Base-by-base conservation (phyloP, 2,329 filamentous ascomycete genomes). In the Fusarium acutatum region DNA sequence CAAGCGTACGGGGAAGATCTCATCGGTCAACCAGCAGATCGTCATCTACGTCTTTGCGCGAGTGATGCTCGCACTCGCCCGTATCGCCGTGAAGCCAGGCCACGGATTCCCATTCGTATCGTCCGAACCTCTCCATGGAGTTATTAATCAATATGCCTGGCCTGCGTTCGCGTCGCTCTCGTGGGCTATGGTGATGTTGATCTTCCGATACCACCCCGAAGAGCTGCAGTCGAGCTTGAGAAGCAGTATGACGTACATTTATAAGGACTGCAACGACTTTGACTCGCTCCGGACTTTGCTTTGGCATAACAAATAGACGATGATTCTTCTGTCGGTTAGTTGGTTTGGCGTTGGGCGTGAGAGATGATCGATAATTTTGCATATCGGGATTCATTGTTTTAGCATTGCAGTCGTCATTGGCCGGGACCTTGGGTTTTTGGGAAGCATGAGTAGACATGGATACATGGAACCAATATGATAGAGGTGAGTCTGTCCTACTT, bases 201-300 rank as follows among this genome's bases (percentile, higher is more conserved):
- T 99, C 69, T 99, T 98, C 86, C 90, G 93, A 78, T 94, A 93
- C 89, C 92, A 98, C 84, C 95, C 96, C 10, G 94, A 97, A 78
- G 94, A 93, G 64, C 88, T 99, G 80, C 96, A 98, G 87, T 90
- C 92, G 68, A 98, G 95, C 82, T 84, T 99, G 86, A 89, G 94
- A 82, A 95, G 91, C 84, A 98, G 95, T 85, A 99, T 99, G 96
- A 94, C 90, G 77, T 99, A 99, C 80, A 97, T 99, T 86, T 99
- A 96, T 81, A 88, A 90, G 67, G 93, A 98, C 82, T 94, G 93
- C 73, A 93, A 98, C 79, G 88, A 93, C 67, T 99, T 96, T 94
- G 93, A 97, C 80, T 93, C 92, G 43, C 86, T 97, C 80, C 86
- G 92, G 82, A 98, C 92, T 75, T 91, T 98, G 78, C 79, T 97